Base-by-base conservation (phyloP, 108 stramenopile genomes). In the Schizochytrium sp. region DNA sequence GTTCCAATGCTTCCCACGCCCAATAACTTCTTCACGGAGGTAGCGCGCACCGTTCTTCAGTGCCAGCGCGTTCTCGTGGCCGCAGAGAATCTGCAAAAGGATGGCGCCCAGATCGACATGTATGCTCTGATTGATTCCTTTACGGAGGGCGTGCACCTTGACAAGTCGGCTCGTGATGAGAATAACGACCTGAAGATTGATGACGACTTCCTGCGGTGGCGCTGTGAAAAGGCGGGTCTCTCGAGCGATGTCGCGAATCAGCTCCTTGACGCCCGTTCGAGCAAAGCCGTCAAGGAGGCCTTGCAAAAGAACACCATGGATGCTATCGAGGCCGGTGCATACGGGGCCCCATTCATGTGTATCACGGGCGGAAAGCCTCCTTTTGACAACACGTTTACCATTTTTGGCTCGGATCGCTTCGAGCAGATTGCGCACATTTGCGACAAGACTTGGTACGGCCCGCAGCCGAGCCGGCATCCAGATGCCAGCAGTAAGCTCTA, bases 401-500 rank as follows among this genome's bases (percentile, higher is more conserved):
- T 69, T 18, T 83, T 83, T 53, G 76, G 76, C 6, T 83, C 76
- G n/a, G 76, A 83, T 83, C 76, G 76, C 45, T 83, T 83, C 28
- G 76, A 83, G 76, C 76, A 83, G 51, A 83, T 83, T 34, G 76
- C 76, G 28, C 28, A 83, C 28, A 47, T 83, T 21, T 83, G 45
- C 51, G 51, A 23, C 14, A 83, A 83, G 51, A 43, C 76, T 6
- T 83, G 51, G 45, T 83, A 83, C 28, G 76, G 76, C 4, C 76
- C 76, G n/a, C 45, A 83, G 45, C 76, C 76, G 14, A 23, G 3
- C 4, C 76, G 76, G 10, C 76, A 47, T 6, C 44, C 10, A 0
- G 55, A 57, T 43, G 76, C 34, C 34, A 34, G 45, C n/a, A 12
- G 19, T 5, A 83, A 83, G 63, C 63, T 69, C 63, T 69, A 69